phyloP scores from a whole-genome alignment of 306 rosid genomes.

The Pterocarpus santalinus region DNA sequence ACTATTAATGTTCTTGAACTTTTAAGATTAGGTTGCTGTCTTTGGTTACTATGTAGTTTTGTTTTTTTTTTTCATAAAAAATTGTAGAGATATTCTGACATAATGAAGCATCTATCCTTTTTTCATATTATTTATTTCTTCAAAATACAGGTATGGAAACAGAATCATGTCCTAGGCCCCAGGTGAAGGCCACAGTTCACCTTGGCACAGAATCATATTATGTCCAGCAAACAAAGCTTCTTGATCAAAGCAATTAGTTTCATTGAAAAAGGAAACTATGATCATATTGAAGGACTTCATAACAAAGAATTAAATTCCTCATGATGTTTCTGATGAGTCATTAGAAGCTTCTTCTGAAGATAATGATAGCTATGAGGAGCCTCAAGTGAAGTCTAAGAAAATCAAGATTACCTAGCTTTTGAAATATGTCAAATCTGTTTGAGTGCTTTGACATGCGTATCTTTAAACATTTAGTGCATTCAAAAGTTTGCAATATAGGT shows the following conservation, averaged over 20 bases:
- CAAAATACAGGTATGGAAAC: slow-evolving; percentile 57
- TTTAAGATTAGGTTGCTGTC: background rate
- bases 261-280: slow-evolving; percentile 50
- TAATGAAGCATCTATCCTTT: slow-evolving; percentile 14
- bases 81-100: background rate
- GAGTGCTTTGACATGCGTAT: no score
- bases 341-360: slow-evolving; percentile 74
- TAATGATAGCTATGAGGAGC: slow-evolving; percentile 59
- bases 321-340: slow-evolving; percentile 78
- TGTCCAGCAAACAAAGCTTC: slow-evolving; percentile 53
- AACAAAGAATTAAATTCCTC: slow-evolving; percentile 80
- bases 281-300: slow-evolving; percentile 80
- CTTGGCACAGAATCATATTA: slow-evolving; percentile 71
- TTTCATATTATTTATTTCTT: background rate
- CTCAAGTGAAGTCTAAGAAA: slow-evolving; percentile 69
- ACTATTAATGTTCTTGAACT: background rate
- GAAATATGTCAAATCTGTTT: no score
- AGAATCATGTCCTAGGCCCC: slow-evolving; percentile 51
- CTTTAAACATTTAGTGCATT: background rate
- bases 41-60: background rate
- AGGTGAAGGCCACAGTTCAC: slow-evolving; percentile 59
- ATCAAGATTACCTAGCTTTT: slow-evolving; percentile 64
- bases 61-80: background rate
- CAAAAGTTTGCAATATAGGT: background rate
- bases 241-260: slow-evolving; percentile 5